phyloP scores from a whole-genome alignment of 208 protist genomes.

The Tritrichomonas musculus region DNA sequence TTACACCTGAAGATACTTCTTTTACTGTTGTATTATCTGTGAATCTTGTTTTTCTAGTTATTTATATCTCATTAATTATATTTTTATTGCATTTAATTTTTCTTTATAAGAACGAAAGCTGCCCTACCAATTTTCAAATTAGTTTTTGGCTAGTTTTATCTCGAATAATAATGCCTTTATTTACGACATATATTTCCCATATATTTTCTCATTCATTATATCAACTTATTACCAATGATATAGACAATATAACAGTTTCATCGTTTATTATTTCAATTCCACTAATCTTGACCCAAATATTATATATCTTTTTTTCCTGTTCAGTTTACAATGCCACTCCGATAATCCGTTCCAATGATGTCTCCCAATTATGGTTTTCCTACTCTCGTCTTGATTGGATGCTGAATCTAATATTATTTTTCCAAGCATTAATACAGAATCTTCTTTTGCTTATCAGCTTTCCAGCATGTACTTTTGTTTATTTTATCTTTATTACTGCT shows the following conservation, averaged over 20 bases:
- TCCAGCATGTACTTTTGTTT: neutral
- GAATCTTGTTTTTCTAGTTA: neutral
- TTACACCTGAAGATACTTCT: neutral
- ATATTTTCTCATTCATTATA: neutral
- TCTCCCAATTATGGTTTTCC: slow-evolving; percentile 7
- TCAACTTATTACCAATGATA: neutral
- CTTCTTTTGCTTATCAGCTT: neutral
- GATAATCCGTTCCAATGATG: neutral
- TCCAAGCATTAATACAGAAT: neutral
- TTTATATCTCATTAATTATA: neutral
- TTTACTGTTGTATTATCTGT: neutral
- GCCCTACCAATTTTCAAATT: neutral
- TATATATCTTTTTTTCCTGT: slow-evolving; percentile 9
- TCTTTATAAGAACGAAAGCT: neutral
- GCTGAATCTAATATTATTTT: neutral
- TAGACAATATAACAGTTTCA: neutral
- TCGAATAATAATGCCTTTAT: neutral
- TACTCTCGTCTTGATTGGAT: neutral
- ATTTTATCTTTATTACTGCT: neutral
- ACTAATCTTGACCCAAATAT: neutral
- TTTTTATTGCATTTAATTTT: neutral
- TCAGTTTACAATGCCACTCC: neutral
- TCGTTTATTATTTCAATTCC: neutral
- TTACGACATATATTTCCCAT: neutral
- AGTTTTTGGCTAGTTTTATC: neutral